Evolutionary conservation across 495 filamentous ascomycete species (phyloP), one percentile per base, ranked within the genome.

Genomic region (Penicillium samsonianum): DNA sequence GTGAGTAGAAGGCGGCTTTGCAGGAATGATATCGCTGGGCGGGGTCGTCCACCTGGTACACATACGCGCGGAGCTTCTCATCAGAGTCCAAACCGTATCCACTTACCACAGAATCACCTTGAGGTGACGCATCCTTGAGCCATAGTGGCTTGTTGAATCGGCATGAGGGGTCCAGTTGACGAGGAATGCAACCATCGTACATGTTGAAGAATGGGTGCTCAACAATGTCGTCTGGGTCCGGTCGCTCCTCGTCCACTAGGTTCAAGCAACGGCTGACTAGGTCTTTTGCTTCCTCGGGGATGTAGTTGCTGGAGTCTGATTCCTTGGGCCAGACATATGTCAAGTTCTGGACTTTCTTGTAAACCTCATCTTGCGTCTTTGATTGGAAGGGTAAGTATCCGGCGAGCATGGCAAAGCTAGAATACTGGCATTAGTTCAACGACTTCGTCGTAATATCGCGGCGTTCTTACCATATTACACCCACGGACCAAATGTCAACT

Each of bases 401-500:
- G 14, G 88, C 89, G 37, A 96, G 82, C 90, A 96, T 91, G 4
- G 91, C 90, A 71, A 91, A 92, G 54, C 87, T 90, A 53, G 17
- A 10, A 28, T 12, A n/a, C 17, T n/a, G 20, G 0, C 5, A 22
- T 59, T 42, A 56, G 62, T 73, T 56, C 71, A 57, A 53, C 14
- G 35, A 17, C 9, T 3, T 48, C 7, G 19, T 38, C 7, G 7
- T 9, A 14, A 16, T 7, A 14, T 28, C 11, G 25, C n/a, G 19
- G 19, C 6, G 4, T 38, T 63, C 87, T 77, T 79, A 93, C 89
- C 93, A 91, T 58, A 99, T 97, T 53, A 98, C 90, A 35, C 94
- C 94, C 54, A 98, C 81, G 16, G 93, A 94, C 94, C 94, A 99
- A 57, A 98, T 86, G 70, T 99, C 94, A 8, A 99, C 94, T 67